These are phyloP conservation scores for Pinus tabuliformis DNA, from an alignment of 75 land plant genomes.

Conservation along the genomic window DNA sequence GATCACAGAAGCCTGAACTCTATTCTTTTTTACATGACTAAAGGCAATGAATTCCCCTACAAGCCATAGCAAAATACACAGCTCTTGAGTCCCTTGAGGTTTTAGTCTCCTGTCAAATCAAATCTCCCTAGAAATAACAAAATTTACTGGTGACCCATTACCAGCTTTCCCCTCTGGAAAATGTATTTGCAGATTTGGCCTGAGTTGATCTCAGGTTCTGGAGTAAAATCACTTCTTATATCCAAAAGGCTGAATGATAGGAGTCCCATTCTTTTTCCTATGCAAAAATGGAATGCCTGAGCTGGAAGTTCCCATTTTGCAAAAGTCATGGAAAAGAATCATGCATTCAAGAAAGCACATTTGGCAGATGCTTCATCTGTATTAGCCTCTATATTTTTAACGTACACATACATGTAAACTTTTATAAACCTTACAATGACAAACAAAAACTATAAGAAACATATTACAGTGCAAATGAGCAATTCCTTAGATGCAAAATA, in stretches of 20 bases:
- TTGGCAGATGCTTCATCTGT: not conserved
- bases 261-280: not conserved
- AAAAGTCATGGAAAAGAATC: not conserved
- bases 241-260: no score
- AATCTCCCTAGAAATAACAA: not conserved
- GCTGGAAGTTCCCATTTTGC: not conserved
- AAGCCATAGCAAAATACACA: not conserved
- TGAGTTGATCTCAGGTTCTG: not conserved
- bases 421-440: no score
- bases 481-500: no score
- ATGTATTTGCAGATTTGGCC: not conserved
- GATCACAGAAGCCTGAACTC: not conserved
- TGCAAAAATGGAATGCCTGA: not conserved
- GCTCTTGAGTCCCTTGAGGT: not conserved
- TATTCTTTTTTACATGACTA: not conserved
- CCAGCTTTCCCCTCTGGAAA: not conserved
- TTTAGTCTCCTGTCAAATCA: not conserved
- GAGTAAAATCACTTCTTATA: not conserved
- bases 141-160: not conserved
- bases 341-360: not conserved
- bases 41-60: not conserved
- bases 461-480: no score
- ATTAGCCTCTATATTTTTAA: not conserved
- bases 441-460: no score
- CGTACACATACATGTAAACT: no score